Base-by-base conservation (phyloP, 805 yeast species). In the Kodamaea kakaduensis region DNA sequence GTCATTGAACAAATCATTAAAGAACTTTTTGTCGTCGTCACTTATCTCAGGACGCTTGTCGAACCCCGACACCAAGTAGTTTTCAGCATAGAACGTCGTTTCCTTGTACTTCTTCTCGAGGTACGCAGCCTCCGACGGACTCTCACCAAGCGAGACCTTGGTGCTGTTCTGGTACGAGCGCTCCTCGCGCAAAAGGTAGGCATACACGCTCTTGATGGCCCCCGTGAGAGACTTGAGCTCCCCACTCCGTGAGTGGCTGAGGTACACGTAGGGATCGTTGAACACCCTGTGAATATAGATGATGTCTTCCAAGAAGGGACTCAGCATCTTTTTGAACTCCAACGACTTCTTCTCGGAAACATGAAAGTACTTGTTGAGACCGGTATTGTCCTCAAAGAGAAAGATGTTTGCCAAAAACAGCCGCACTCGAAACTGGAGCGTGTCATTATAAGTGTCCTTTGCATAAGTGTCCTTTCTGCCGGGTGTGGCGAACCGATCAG, bases 321-420 rank as follows among this genome's bases (percentile, higher is more conserved):
- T 42, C 15, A 34, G 41, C 13, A 43, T 43, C 17, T 52, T 45
- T 1, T 45, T 38, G 18, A 58, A 47, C 30, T 57, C 61, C 7
- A 51, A 45, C 6, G 46, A 43, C 9, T 38, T 44, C 25, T 64
- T 43, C 32, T 58, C 54, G 9, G 71, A 56, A 1, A 48, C 30
- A 16, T 52, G 44, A 38, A 64, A 65, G 40, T 60, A 60, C 47
- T 64, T 64, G 44, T 67, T 67, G 35, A 67, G 52, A 1, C 73
- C 73, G 3, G 73, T 67, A 44, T 62, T 66, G 38, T 67, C 73
- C 32, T 67, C 72, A 25, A 65, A 50, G 10, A 54, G 46, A 32
- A 67, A 53, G 10, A 64, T 35, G 20, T 51, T 54, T 13, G 67
- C 47, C 15, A 64, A 47, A 34, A 64, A 66, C 2, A 44, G 33